Evolutionary conservation across 441 rosid genomes (phyloP).

Genomic region (Hypseocharis bilobata): DNA sequence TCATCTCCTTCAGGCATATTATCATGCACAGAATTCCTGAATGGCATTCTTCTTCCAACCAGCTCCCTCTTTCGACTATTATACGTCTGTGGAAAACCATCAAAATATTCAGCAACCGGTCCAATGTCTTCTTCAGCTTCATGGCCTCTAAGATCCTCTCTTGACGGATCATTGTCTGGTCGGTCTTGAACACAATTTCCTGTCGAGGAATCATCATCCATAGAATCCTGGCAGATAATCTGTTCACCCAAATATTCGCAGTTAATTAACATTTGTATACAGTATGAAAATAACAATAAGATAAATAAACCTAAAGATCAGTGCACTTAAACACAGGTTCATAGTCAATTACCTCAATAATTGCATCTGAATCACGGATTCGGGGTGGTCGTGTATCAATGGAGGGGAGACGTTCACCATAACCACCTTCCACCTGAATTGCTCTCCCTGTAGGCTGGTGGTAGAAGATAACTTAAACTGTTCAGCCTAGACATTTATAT

Average conservation of each 20-base stretch:
- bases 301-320: background rate
- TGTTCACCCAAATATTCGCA: conserved; percentile 34
- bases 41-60: conserved; percentile 28
- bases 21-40: conserved; percentile 30
- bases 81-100: conserved; percentile 32
- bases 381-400: conserved; percentile 79
- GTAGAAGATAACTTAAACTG: conserved; percentile 16
- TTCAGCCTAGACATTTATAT: conserved; percentile 12
- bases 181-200: conserved; percentile 34
- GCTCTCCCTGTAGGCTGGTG: conserved; percentile 94
- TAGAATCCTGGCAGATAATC: conserved; percentile 69
- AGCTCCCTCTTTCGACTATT: conserved; percentile 37
- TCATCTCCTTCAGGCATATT: conserved; percentile 41
- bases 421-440: conserved; percentile 86
- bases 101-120: conserved; percentile 29
- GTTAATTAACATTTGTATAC: conserved; percentile 24
- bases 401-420: conserved; percentile 82
- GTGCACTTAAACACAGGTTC: conserved; percentile 18
- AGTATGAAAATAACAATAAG: conserved; percentile 9
- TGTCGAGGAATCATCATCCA: conserved; percentile 46
- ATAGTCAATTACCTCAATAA: conserved; percentile 63
- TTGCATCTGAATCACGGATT: conserved; percentile 80
- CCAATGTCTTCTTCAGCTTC: conserved; percentile 31
- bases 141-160: conserved; percentile 31
- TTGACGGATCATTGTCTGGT: conserved; percentile 29